Evolutionary conservation across 1,284 basidiomycete genomes (phyloP), one percentile per base, ranked within the genome.

Genomic region (Takashimella koratensis): DNA sequence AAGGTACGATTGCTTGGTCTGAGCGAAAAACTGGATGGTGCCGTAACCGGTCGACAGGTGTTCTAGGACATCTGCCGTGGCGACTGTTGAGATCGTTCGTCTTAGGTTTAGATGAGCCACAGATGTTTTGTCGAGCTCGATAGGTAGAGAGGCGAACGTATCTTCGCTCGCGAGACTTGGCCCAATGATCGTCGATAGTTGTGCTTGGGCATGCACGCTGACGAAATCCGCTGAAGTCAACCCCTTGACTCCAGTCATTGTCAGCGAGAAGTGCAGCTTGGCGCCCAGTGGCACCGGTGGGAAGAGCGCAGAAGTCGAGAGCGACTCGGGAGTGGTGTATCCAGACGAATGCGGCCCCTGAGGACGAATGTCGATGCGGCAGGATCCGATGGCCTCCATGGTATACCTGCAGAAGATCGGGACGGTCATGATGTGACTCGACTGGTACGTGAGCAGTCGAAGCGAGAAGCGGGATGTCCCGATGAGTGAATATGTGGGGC

Each of bases 341-440:
- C 71, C 70, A 5, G 68, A 72, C 2, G 56, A 21, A 20, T 67
- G 30, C 1, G 67, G 56, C 16, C 8, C 16, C 8, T 8, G 30
- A 8, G 30, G 30, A 46, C 4, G 52, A 79, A 76, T 69, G 79
- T 75, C 83, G 77, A 60, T 80, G 19, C 88, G 83, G 76, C 91
- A 95, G 30, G 89, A 91, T 0, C 93, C 93, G 58, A 96, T 90
- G 2, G 91, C 91, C 70, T 95, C 92, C 49, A 90, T 83, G 1
- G 92, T 95, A 69, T 93, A 94, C 44, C 87, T 84, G 68, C 90
- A 94, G 68, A 91, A 90, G 68, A 97, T 93, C 2, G 91, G 90
- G 12, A 89, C 83, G 1, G 81, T 82, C 22, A 84, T 84, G 1
- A 81, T 81, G 5, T 87, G 88, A 0, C 89, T 86, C n/a, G 90